Conservation (phyloP, 305 asterid species). For the Rubia balearica region DNA sequence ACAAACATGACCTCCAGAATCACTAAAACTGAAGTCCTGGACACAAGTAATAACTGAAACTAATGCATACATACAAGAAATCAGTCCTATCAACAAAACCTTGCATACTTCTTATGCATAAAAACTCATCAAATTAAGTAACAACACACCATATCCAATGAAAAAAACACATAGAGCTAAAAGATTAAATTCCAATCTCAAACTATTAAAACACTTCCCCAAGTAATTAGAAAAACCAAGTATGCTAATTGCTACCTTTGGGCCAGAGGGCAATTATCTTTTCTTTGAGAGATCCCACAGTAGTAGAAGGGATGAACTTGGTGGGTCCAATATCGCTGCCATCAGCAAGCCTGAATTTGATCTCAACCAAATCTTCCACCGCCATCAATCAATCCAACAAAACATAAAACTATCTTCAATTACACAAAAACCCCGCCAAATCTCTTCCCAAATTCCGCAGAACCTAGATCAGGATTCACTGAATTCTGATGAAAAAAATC, state of each 20-base stretch:
- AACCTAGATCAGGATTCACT: slow-evolving; percentile 20
- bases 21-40: neutral
- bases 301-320: slow-evolving; percentile 59
- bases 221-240: slow-evolving; percentile 1
- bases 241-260: slow-evolving; percentile 44
- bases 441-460: neutral
- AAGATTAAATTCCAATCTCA: neutral
- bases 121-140: no score
- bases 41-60: neutral
- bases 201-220: neutral
- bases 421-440: neutral
- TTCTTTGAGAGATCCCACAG: slow-evolving; percentile 80
- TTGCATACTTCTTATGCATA: neutral
- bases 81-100: neutral
- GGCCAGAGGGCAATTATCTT: slow-evolving; percentile 90
- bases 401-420: slow-evolving; percentile 4
- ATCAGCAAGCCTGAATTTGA: slow-evolving; percentile 94
- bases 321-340: slow-evolving; percentile 93
- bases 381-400: slow-evolving; percentile 40
- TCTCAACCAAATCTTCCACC: slow-evolving; percentile 75
- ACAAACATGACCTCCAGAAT: neutral
- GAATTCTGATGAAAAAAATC: slow-evolving; percentile 4
- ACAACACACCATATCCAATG: neutral
- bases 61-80: neutral
- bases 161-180: neutral